These are phyloP conservation scores for Nigrospora sphaerica DNA, from an alignment of 2,329 filamentous ascomycete species.

Conservation along the genomic window DNA sequence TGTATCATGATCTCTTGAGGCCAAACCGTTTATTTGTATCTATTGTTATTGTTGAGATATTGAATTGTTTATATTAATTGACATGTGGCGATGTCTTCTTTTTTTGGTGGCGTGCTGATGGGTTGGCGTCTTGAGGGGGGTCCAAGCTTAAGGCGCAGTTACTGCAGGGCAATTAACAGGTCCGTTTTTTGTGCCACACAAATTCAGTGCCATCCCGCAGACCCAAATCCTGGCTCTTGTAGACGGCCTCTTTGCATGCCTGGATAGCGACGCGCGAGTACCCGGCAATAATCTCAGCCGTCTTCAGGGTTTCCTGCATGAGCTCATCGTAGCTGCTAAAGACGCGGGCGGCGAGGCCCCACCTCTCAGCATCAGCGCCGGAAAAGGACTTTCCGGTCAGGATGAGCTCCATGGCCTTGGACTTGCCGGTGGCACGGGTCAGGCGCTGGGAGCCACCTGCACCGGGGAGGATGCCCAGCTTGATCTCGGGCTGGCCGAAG, in stretches of 20 bases:
- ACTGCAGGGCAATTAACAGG: no score
- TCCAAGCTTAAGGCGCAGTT: no score
- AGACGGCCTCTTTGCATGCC: constrained; percentile 95
- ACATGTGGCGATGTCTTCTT: no score
- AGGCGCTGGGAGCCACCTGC: constrained; percentile 87
- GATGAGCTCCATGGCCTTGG: constrained; percentile 84
- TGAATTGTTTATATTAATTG: no score
- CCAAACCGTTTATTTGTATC: no score
- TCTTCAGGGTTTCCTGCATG: constrained; percentile 72
- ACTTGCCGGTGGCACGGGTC: constrained; percentile 75
- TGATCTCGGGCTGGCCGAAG: constrained; percentile 96
- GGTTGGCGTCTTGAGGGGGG: no score
- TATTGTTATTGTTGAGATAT: no score
- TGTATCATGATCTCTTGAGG: no score
- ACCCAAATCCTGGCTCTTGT: constrained; percentile 90
- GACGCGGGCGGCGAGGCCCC: constrained; percentile 80
- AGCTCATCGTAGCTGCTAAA: constrained; percentile 77
- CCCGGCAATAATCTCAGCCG: constrained; percentile 81
- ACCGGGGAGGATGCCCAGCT: constrained; percentile 85
- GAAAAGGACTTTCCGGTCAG: constrained; percentile 79
- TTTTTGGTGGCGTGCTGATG: no score
- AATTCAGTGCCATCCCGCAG: constrained; percentile 82
- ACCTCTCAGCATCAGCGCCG: constrained; percentile 76
- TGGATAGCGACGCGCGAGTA: constrained; percentile 82
- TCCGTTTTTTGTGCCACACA: no score